Evolutionary conservation across 2,329 filamentous ascomycete species (phyloP), one percentile per base, ranked within the genome.

Genomic region (Botrytis medusae): DNA sequence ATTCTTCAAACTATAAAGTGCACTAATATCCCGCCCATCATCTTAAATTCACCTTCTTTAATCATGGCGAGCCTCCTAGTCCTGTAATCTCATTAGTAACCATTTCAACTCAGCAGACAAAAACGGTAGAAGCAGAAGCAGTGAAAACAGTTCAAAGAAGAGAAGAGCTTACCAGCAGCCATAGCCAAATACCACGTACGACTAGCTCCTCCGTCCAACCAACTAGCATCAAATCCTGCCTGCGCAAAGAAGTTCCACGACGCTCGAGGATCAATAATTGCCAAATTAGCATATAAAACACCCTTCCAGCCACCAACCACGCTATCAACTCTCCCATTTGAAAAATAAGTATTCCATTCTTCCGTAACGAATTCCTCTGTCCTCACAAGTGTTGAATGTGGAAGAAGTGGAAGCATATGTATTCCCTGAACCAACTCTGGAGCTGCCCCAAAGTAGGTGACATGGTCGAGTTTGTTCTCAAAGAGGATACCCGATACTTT

Each of bases 391-490:
- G 90, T 85, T 2, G 91, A 91, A 72, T 87, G 85, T 10, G 77
- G 77, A 3, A 77, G 40, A 32, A 77, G 72, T 54, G 77, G 76
- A 34, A 76, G 44, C 79, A 81, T 80, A 72, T 81, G 80, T 16
- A 81, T 80, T 4, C 87, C 89, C 80, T 90, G 86, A 74, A 97
- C 88, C 78, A 89, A 93, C 82, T 95, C 91, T 20, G 89, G 87
- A 73, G 91, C 89, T 69, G 84, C 82, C 63, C 93, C 93, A 79
- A 98, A 98, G 83, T 94, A 98, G 1, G 95, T 98, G 5, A 92
- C 92, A 82, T 98, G 94, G 81, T 98, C 93, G 71, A 94, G 88
- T 83, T 98, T 98, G 85, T 98, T 98, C 83, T 98, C 95, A 79
- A 98, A 98, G 14, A 97, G 81, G 76, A 91, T 91, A 9, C 89